Conservation (phyloP, 2,329 filamentous ascomycete genomes). For the Lasiodiplodia theobromae region DNA sequence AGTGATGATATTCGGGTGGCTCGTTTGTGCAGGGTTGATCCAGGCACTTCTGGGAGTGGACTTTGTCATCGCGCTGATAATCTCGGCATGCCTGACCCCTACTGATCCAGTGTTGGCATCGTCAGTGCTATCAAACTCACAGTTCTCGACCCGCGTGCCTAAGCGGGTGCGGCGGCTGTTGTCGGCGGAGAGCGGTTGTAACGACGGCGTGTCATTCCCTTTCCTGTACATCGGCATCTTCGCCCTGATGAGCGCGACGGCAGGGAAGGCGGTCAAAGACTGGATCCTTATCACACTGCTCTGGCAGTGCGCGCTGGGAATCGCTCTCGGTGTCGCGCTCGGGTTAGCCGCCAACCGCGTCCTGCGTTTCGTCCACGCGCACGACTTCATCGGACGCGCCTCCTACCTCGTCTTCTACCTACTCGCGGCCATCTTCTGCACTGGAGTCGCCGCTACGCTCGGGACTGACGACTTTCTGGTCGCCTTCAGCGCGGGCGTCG, state of each 20-base stretch:
- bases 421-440: constrained; percentile 59
- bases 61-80: constrained; percentile 56
- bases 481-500: constrained; percentile 62
- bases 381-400: constrained; percentile 56
- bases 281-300: constrained; percentile 63
- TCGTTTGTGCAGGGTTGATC: constrained; percentile 57
- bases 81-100: constrained; percentile 63
- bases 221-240: constrained; percentile 63
- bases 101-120: constrained; percentile 65
- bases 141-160: constrained; percentile 61
- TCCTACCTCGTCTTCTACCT: constrained; percentile 64
- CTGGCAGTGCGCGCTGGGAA: constrained; percentile 62
- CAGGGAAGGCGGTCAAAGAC: constrained; percentile 54
- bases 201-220: constrained; percentile 63
- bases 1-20: constrained; percentile 59
- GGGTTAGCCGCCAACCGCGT: constrained; percentile 57
- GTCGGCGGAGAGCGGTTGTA: constrained; percentile 62
- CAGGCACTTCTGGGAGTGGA: constrained; percentile 55
- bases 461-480: constrained; percentile 65
- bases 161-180: constrained; percentile 60
- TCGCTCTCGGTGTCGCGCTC: constrained; percentile 55
- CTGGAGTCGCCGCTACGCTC: constrained; percentile 60
- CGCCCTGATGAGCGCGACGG: constrained; percentile 49
- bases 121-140: constrained; percentile 60
- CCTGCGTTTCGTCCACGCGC: constrained; percentile 55